These are phyloP conservation scores for Paracoccidioides brasiliensis DNA, from an alignment of 2,329 filamentous ascomycete genomes.

Conservation along the genomic window DNA sequence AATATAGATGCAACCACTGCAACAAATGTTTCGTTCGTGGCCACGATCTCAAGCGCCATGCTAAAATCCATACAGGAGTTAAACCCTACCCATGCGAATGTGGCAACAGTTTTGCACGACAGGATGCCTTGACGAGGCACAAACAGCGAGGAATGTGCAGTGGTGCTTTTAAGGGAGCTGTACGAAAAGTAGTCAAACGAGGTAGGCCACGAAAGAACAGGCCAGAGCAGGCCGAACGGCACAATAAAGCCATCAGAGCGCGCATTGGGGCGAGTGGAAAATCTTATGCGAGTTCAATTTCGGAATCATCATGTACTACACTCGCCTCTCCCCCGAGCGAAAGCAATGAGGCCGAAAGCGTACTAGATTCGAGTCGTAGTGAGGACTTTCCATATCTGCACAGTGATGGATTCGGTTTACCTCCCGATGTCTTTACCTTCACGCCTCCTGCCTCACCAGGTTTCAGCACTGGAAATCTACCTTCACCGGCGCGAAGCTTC, in stretches of 20 bases:
- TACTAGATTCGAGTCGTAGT: conserved; percentile 22
- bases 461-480: conserved; percentile 26
- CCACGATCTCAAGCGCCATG: conserved; percentile 92
- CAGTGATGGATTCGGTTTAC: conserved; percentile 22
- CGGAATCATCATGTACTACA: conserved; percentile 26
- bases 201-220: conserved; percentile 51
- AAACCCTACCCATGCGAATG: conserved; percentile 93
- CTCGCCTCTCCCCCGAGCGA: conserved; percentile 29
- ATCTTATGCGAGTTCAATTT: conserved; percentile 23
- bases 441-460: conserved; percentile 37
- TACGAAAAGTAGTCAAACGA: conserved; percentile 54
- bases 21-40: conserved; percentile 93
- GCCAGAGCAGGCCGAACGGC: conserved; percentile 45
- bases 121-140: conserved; percentile 89
- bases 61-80: conserved; percentile 92
- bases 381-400: conserved; percentile 21
- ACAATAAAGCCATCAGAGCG: conserved; percentile 44
- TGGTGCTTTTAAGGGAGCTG: conserved; percentile 75
- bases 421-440: conserved; percentile 32
- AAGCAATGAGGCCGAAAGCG: conserved; percentile 28
- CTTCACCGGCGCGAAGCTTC: conserved; percentile 23
- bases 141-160: conserved; percentile 93
- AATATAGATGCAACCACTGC: conserved; percentile 88
- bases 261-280: conserved; percentile 31
- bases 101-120: conserved; percentile 85